Conservation (phyloP, 2,329 filamentous ascomycete species). For the Myriangium duriaei region DNA sequence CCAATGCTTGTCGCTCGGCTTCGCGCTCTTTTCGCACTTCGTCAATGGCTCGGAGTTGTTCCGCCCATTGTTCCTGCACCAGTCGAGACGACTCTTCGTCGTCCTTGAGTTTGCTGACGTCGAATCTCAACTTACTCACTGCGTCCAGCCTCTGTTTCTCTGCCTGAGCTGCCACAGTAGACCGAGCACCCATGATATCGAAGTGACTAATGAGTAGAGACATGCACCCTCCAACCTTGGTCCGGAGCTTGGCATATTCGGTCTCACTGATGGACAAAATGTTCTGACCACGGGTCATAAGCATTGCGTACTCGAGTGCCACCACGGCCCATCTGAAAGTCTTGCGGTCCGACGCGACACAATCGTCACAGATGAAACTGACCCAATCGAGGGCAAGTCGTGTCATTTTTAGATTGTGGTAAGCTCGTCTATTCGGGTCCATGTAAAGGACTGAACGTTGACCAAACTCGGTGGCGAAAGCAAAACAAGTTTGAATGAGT, state of each 20-base stretch:
- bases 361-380: slow-evolving; percentile 95
- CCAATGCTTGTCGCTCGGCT: slow-evolving; percentile 73
- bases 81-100: slow-evolving; percentile 74
- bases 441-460: slow-evolving; percentile 90
- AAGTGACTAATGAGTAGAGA: slow-evolving; percentile 94
- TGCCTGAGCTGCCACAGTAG: slow-evolving; percentile 81
- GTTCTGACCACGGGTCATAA: slow-evolving; percentile 87
- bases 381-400: slow-evolving; percentile 94
- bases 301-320: slow-evolving; percentile 92
- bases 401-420: slow-evolving; percentile 94
- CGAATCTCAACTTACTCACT: slow-evolving; percentile 62
- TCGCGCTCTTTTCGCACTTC: slow-evolving; percentile 65
- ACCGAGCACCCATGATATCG: slow-evolving; percentile 95
- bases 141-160: slow-evolving; percentile 83
- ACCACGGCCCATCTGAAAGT: slow-evolving; percentile 96
- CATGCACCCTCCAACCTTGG: slow-evolving; percentile 95
- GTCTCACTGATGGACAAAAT: slow-evolving; percentile 82
- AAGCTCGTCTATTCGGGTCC: slow-evolving; percentile 85
- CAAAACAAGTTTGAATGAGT: slow-evolving; percentile 92
- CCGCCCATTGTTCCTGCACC: slow-evolving; percentile 63
- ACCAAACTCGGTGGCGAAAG: slow-evolving; percentile 97
- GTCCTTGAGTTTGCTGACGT: slow-evolving; percentile 59
- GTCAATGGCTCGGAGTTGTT: slow-evolving; percentile 64
- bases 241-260: slow-evolving; percentile 70
- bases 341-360: slow-evolving; percentile 81